Evolutionary conservation across 805 yeast species (phyloP), one percentile per base, ranked within the genome.

Genomic region (Peterozyma xylosa): DNA sequence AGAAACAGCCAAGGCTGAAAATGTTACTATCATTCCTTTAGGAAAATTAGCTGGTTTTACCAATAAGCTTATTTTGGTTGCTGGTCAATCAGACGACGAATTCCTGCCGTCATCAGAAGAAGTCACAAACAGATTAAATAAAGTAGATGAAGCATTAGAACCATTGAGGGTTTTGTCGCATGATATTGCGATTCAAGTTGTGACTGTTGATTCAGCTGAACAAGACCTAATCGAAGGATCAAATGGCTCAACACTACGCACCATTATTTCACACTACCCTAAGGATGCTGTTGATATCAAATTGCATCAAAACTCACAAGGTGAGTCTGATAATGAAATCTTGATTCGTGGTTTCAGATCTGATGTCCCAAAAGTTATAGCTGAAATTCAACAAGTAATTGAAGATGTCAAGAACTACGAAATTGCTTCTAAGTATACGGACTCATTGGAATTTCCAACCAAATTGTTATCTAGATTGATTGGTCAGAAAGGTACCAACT

Each of bases 401-500:
- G 75, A 72, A 29, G 75, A 71, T 43, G 62, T 70, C 33, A 59
- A 65, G 44, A 64, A 64, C 47, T 63, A 62, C 45, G 69, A 62
- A 42, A 53, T 52, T 44, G 68, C 68, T 10, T 62, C 66, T 11
- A 64, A 64, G 33, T 70, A 70, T 62, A 54, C 57, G 45, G 58
- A 73, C 14, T 65, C 75, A 15, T 63, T 82, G 42, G 70, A 68
- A 30, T 80, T 88, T 58, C 95, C 96, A 49, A 63, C 79, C 2
- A 66, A 71, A 42, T 76, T 79, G 39, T 67, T 91, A 47, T 74
- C 93, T 29, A 80, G 93, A 64, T 71, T 95, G 43, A 88, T 93
- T 62, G 99, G 99, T 52, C 85, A 83, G 59, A 85, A 78, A 48
- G 99, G 99, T 45, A 67, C 86, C 37, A 78, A 80, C 57, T 66